Percentiles rank a stretch among this genome's conserved stretches.
phyloP scores from a whole-genome alignment of 2,329 filamentous ascomycete species.

The Sporothrix euskadiensis region DNA sequence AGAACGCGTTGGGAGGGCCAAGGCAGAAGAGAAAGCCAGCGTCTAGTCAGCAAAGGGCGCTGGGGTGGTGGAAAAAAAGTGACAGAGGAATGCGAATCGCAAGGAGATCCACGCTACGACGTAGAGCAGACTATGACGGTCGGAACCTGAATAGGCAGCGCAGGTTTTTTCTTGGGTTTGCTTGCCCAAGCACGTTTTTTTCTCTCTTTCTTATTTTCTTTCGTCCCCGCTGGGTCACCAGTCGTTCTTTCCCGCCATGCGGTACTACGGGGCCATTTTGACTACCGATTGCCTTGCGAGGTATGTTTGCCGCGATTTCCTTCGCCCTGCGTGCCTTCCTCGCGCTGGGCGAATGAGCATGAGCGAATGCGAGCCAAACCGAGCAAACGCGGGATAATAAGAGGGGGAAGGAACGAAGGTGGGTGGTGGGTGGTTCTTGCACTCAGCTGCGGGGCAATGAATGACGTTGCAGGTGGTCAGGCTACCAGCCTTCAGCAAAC shows the following conservation, averaged over 20 bases:
- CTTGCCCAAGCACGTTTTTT: conserved; percentile 9
- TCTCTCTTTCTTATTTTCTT: not conserved
- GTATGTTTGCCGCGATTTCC: not conserved
- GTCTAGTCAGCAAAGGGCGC: conserved; percentile 7
- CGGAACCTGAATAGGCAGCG: conserved; percentile 13
- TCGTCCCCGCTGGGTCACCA: conserved; percentile 1
- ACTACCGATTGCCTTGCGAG: conserved; percentile 16
- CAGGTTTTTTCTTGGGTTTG: not conserved
- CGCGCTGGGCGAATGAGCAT: conserved; percentile 3
- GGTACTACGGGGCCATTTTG: not conserved
- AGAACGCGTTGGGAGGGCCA: conserved; percentile 1
- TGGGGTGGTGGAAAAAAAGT: not conserved
- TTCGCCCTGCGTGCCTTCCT: not conserved
- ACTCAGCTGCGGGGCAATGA: conserved; percentile 22
- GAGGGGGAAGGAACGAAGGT: not conserved
- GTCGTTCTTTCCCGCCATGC: conserved; percentile 9
- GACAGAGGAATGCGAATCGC: conserved; percentile 10
- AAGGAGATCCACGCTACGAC: not conserved
- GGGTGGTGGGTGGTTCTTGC: not conserved
- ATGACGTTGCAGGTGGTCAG: conserved; percentile 22
- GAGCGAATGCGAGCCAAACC: not conserved
- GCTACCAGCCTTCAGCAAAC: not conserved
- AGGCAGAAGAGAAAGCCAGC: conserved; percentile 2
- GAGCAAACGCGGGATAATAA: not conserved
- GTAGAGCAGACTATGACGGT: not conserved